phyloP scores from a whole-genome alignment of 2,329 filamentous ascomycete genomes.

The Apiospora sp. region DNA sequence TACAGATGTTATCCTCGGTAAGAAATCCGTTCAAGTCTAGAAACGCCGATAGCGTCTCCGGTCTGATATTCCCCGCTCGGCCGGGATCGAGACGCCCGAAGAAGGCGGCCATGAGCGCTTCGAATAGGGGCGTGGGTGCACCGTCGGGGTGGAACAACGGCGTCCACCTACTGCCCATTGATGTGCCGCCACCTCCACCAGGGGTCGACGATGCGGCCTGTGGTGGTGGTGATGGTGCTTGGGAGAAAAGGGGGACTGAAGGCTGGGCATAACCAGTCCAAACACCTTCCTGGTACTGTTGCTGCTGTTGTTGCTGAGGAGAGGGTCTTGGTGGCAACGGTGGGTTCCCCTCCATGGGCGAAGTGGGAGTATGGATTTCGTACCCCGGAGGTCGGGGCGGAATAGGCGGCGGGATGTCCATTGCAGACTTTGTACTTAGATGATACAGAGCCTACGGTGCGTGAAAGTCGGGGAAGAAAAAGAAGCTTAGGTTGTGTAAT shows the following conservation, averaged over 20 bases:
- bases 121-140: conserved; percentile 30
- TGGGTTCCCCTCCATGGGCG: background rate
- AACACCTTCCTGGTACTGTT: background rate
- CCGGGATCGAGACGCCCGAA: conserved; percentile 32
- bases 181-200: background rate
- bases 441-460: background rate
- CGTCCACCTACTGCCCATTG: conserved; percentile 25
- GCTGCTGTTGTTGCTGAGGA: background rate
- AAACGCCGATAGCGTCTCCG: conserved; percentile 32
- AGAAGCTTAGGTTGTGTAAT: background rate
- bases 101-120: conserved; percentile 30
- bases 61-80: conserved; percentile 30
- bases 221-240: background rate
- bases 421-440: background rate
- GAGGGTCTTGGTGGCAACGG: conserved; percentile 1
- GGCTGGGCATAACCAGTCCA: background rate
- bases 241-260: background rate
- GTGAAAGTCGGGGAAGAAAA: background rate
- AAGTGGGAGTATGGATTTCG: conserved; percentile 26
- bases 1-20: conserved; percentile 32
- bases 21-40: conserved; percentile 29
- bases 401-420: conserved; percentile 33
- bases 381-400: conserved; percentile 34
- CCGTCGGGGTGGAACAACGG: conserved; percentile 30
- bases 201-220: background rate